Conservation (phyloP, 108 stramenopile species). For the Mayamaea pseudoterrestris region DNA sequence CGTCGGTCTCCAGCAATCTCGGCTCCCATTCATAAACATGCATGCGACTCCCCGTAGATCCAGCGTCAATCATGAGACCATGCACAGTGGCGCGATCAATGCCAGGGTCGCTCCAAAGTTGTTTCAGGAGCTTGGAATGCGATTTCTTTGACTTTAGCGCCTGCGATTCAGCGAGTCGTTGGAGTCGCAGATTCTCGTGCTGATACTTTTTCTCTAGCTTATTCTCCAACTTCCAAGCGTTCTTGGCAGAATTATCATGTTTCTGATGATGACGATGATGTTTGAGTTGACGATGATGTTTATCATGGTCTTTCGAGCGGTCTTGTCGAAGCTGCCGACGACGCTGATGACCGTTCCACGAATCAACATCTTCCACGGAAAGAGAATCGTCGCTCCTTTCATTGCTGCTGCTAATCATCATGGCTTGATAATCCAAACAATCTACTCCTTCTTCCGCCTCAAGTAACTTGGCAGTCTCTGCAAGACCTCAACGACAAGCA, state of each 20-base stretch:
- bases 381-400: not conserved
- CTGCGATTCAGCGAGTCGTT: slow-evolving; percentile 8
- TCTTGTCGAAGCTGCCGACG: not conserved
- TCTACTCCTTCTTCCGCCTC: no score
- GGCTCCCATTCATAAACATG: slow-evolving; percentile 84
- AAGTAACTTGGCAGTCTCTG: no score
- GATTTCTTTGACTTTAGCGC: slow-evolving; percentile 20
- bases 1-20: slow-evolving; percentile 25
- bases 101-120: slow-evolving; percentile 30
- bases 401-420: no score
- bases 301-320: not conserved
- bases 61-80: slow-evolving; percentile 87
- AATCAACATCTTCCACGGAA: not conserved
- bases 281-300: not conserved
- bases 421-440: no score
- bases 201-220: not conserved
- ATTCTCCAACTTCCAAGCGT: not conserved
- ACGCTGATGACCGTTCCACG: not conserved
- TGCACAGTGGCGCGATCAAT: slow-evolving; percentile 30
- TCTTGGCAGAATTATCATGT: not conserved
- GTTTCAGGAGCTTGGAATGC: slow-evolving; percentile 20
- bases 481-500: no score
- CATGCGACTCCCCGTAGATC: slow-evolving; percentile 78
- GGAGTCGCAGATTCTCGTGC: not conserved
- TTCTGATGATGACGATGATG: not conserved